Evolutionary conservation across 345 rosid genomes (phyloP), one percentile per base, ranked within the genome.

Genomic region (Mercurialis annua): DNA sequence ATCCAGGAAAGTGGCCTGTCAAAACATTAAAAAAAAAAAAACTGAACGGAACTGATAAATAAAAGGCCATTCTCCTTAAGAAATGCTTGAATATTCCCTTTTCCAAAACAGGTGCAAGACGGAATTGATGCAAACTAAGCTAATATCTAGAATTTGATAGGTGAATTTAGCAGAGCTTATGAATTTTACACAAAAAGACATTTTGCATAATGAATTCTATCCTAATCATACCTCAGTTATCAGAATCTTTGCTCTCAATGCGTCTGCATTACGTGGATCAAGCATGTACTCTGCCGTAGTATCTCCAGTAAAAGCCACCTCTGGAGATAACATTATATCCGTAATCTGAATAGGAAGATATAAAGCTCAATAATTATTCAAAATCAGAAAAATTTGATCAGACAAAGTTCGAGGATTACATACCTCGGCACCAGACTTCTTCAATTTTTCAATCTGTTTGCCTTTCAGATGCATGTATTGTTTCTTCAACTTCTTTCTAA

Each of bases 281-380:
- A 90, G 88, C 96, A 93, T 93, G 82, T 87, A 93, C 49, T 90
- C 96, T 58, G 96, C 73, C 31, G 94, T 93, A 57, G 98, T 93
- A 75, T 93, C 97, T 66, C 98, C 98, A 11, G 98, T 90, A 71
- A 90, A 90, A 15, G 97, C 96, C 59, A 93, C 87, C 83, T 93
- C 97, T 24, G 98, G 96, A 55, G 94, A 87, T 70, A 93, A 72
- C 57, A 93, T 70, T n/a, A 76, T 81, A 53, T 93, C 91, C 24
- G 97, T 90, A 67, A 93, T 93, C 97, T 93, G 77, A 16, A 68
- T 59, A n/a, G 59, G 47, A 38, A 74, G 57, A 57, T 68, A 59
- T 34, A 58, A 67, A 49, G 51, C 47, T 33, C 59, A 74, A 69
- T 65, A 53, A 74, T 38, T 57, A 61, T 40, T 21, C n/a, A 27